Percentiles rank a stretch among this genome's conserved stretches.
Evolutionary conservation across 495 filamentous ascomycete genomes (phyloP).

Genomic region (Lasiosphaeria miniovina): DNA sequence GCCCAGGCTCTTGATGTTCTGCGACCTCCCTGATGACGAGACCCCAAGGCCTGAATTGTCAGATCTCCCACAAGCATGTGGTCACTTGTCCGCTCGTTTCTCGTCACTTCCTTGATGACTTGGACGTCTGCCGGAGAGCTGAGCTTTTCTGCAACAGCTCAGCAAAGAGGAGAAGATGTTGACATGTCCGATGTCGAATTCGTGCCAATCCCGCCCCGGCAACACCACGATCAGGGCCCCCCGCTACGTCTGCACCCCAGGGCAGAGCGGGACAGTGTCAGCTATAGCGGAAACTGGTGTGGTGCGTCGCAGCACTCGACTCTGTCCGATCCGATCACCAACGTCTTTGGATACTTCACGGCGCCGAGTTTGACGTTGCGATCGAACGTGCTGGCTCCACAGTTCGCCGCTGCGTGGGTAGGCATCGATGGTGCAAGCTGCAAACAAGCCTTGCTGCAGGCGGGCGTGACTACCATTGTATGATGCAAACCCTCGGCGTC

Average conservation of each 20-base stretch:
- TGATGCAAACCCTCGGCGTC: not conserved
- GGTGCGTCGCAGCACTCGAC: constrained; percentile 26
- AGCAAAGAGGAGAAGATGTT: constrained; percentile 13
- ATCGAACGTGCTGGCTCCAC: constrained; percentile 16
- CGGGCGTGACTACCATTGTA: constrained; percentile 32
- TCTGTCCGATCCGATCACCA: constrained; percentile 18
- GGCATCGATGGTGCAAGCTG: constrained; percentile 34
- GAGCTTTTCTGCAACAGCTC: constrained; percentile 21
- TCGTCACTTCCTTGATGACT: constrained; percentile 12
- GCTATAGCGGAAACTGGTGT: constrained; percentile 33
- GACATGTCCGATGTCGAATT: constrained; percentile 17
- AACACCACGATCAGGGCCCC: constrained; percentile 17
- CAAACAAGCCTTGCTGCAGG: constrained; percentile 24
- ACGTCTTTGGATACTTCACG: constrained; percentile 25
- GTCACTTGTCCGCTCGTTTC: constrained; percentile 14
- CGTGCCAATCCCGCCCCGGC: constrained; percentile 16
- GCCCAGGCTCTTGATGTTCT: not conserved
- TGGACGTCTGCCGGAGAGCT: constrained; percentile 19
- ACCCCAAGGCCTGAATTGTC: not conserved
- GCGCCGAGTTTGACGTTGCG: constrained; percentile 26
- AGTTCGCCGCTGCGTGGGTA: constrained; percentile 30
- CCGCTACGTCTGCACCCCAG: not conserved
- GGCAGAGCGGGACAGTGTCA: constrained; percentile 5
- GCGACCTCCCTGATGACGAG: not conserved
- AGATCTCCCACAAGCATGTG: constrained; percentile 14